Conservation (phyloP, 257 asterid genomes). For the Cinchona pubescens region DNA sequence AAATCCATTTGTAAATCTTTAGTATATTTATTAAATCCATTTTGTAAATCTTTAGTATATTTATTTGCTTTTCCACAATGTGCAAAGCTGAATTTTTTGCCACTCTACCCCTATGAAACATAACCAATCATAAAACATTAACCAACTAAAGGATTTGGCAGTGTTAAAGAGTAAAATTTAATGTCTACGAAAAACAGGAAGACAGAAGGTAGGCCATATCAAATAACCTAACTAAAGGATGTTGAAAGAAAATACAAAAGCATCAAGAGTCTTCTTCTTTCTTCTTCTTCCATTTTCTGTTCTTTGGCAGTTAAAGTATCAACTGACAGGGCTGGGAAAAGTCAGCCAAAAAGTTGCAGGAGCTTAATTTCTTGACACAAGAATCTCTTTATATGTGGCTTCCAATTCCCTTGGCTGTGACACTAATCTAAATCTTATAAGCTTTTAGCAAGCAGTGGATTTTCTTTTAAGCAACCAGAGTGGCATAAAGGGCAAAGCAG, state of each 20-base stretch:
- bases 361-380: not conserved
- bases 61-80: not conserved
- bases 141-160: not conserved
- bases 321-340: not conserved
- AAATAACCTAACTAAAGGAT: not conserved
- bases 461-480: not conserved
- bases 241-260: not conserved
- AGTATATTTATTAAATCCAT: constrained; percentile 8
- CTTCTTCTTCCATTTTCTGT: too few relatives aligned
- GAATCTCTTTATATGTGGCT: not conserved
- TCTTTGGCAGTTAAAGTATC: too few relatives aligned
- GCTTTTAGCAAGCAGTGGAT: not conserved
- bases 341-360: not conserved
- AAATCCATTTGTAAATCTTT: constrained; percentile 16
- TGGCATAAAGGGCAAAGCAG: not conserved
- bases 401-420: not conserved
- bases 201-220: not conserved
- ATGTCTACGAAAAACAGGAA: not conserved
- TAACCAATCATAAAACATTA: not conserved
- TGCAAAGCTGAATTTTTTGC: not conserved
- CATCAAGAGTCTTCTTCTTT: not conserved
- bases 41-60: constrained; percentile 14
- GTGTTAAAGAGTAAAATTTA: not conserved
- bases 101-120: not conserved
- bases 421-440: not conserved